phyloP scores from a whole-genome alignment of 257 asterid genomes.

The Nicotiana knightiana region DNA sequence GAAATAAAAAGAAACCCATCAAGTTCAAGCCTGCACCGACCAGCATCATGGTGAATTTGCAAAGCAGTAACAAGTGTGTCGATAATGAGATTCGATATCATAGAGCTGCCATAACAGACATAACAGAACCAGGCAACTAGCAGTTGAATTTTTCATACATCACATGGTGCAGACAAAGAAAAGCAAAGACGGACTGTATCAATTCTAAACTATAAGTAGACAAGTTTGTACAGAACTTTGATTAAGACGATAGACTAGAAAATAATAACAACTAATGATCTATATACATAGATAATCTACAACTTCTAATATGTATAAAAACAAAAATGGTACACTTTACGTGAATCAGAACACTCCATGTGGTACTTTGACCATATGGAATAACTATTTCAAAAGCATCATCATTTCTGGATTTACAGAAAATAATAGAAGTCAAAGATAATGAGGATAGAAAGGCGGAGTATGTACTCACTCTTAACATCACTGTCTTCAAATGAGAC shows the following conservation, averaged over 20 bases:
- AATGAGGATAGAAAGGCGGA: neutral
- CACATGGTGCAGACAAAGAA: neutral
- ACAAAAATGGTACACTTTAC: neutral
- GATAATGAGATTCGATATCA: neutral
- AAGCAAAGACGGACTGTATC: neutral
- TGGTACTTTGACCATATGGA: neutral
- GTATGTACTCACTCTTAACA: slow-evolving; percentile 28
- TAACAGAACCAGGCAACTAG: neutral
- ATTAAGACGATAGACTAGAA: neutral
- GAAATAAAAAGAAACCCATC: neutral
- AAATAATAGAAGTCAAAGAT: neutral
- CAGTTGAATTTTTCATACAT: neutral
- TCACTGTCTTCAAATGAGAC: slow-evolving; percentile 32
- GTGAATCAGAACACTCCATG: neutral
- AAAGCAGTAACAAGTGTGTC: neutral
- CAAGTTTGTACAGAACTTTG: neutral
- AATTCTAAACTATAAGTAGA: neutral
- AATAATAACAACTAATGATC: neutral
- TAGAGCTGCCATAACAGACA: neutral
- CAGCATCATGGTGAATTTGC: neutral
- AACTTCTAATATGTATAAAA: neutral
- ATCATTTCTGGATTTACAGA: neutral
- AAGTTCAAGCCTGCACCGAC: neutral
- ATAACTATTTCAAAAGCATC: neutral
- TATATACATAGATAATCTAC: neutral